Conservation (phyloP, 495 filamentous ascomycete genomes). For the Aspergillus kassunensis region DNA sequence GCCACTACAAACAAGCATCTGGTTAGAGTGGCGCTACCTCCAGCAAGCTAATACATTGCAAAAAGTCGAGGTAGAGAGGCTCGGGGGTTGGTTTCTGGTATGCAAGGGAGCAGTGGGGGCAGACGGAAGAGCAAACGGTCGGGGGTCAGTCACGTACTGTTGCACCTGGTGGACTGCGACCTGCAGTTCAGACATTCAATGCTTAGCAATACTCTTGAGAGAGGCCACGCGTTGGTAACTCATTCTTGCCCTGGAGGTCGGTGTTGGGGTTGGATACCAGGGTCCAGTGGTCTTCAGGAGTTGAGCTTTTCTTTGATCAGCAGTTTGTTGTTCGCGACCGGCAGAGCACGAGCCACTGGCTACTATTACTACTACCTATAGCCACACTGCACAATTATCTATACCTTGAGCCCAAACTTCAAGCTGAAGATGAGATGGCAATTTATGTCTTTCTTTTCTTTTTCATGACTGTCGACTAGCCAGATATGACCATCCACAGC, state of each 20-base stretch:
- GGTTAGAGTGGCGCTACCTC: slow-evolving; percentile 5
- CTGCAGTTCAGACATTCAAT: slow-evolving; percentile 21
- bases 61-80: background rate
- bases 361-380: background rate
- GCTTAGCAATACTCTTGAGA: slow-evolving; percentile 11
- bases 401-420: too few relatives aligned
- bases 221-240: slow-evolving; percentile 10
- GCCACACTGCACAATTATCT: too few relatives aligned
- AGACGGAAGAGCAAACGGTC: slow-evolving; percentile 10
- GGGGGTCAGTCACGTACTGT: slow-evolving; percentile 20
- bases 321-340: slow-evolving; percentile 12
- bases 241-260: slow-evolving; percentile 21
- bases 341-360: slow-evolving; percentile 6
- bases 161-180: slow-evolving; percentile 12
- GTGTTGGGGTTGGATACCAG: slow-evolving; percentile 1
- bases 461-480: background rate
- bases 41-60: background rate
- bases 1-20: slow-evolving; percentile 30
- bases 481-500: background rate
- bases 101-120: slow-evolving; percentile 10
- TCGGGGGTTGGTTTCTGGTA: background rate
- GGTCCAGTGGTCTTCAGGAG: background rate
- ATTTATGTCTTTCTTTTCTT: slow-evolving; percentile 3
- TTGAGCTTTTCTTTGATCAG: slow-evolving; percentile 14
- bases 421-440: background rate